phyloP scores from a whole-genome alignment of 2,329 filamentous ascomycete genomes.

The Ophiostoma sp. region DNA sequence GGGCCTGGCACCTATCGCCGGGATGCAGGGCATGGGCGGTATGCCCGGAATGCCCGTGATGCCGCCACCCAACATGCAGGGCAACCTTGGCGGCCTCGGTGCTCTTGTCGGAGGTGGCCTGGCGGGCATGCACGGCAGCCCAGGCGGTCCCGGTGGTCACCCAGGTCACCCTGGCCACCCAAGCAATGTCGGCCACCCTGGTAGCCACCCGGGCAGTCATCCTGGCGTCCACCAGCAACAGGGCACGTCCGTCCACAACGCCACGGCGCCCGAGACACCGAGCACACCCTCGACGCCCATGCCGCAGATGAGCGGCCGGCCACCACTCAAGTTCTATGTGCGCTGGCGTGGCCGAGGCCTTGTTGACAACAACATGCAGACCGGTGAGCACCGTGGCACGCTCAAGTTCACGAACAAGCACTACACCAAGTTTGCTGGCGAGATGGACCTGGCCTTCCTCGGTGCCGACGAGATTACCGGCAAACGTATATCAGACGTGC shows the following conservation, averaged over 20 bases:
- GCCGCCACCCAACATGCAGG: conserved; percentile 18
- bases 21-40: conserved; percentile 22
- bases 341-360: conserved; percentile 35
- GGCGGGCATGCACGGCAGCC: not conserved
- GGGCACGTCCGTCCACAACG: not conserved
- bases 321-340: conserved; percentile 32
- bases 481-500: conserved; percentile 32
- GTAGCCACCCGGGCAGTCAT: not conserved
- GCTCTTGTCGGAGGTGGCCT: conserved; percentile 25
- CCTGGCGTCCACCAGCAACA: not conserved
- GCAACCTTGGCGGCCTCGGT: conserved; percentile 26
- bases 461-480: conserved; percentile 32
- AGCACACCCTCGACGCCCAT: not conserved
- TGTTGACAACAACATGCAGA: conserved; percentile 32
- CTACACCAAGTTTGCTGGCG: conserved; percentile 34
- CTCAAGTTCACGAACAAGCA: conserved; percentile 35
- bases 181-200: not conserved
- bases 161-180: not conserved
- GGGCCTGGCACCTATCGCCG: conserved; percentile 15
- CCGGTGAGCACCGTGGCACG: conserved; percentile 31
- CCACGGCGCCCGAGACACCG: not conserved
- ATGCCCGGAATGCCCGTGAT: conserved; percentile 25
- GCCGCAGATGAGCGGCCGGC: conserved; percentile 23
- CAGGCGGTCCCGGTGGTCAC: not conserved
- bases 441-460: conserved; percentile 33